A percentile compares a stretch with the other conserved stretches of the same genome.
Evolutionary conservation across 1,284 basidiomycete species (phyloP).

Genomic region (Papiliotrema terrestris): DNA sequence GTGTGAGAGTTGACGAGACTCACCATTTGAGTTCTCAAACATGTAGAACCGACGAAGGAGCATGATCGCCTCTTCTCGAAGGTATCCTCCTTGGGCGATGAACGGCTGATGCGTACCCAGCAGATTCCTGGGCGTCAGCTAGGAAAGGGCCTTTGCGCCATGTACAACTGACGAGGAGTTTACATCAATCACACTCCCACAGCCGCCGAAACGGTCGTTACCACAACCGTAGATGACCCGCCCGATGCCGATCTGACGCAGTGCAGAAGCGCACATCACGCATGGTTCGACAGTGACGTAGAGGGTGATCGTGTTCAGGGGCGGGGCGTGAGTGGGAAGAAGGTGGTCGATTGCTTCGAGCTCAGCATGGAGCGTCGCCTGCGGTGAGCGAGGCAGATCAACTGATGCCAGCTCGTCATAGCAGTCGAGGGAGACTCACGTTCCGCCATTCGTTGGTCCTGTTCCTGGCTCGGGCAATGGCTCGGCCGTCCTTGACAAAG

Average conservation of each 20-base stretch:
- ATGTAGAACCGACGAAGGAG: conserved; percentile 91
- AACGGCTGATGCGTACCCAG: conserved; percentile 74
- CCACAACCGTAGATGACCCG: conserved; percentile 90
- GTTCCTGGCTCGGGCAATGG: conserved; percentile 86
- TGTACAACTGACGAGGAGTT: conserved; percentile 62
- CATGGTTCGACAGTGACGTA: conserved; percentile 99
- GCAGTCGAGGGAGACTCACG: conserved; percentile 52
- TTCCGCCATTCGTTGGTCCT: conserved; percentile 91
- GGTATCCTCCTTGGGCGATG: conserved; percentile 73
- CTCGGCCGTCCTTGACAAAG: conserved; percentile 71
- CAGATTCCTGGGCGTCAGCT: conserved; percentile 10
- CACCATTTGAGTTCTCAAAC: conserved; percentile 90
- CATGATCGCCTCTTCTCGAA: conserved; percentile 92
- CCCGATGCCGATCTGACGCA: conserved; percentile 88
- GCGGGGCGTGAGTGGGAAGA: conserved; percentile 59
- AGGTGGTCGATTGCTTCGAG: conserved; percentile 94
- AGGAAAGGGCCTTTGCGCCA: no score
- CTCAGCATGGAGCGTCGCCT: conserved; percentile 97
- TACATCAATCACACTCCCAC: conserved; percentile 88
- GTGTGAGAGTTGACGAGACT: conserved; percentile 21
- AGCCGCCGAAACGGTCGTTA: conserved; percentile 96
- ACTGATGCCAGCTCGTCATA: background rate
- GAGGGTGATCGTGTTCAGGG: conserved; percentile 74
- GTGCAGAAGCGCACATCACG: conserved; percentile 96
- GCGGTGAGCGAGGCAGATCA: background rate